Base-by-base conservation (phyloP, 257 asterid genomes). In the Anisodus acutangulus region DNA sequence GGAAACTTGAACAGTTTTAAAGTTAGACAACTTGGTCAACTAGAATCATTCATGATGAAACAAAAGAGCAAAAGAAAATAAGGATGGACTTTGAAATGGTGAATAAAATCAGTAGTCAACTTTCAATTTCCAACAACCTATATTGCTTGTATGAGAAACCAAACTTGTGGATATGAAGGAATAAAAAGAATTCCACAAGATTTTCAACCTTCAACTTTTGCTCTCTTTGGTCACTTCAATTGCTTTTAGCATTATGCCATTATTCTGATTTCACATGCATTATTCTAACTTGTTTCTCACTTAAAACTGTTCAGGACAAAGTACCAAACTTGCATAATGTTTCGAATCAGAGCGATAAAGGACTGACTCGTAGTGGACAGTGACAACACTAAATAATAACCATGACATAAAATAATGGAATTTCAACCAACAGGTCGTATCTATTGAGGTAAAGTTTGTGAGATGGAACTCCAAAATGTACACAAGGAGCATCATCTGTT, bases 391-490 rank as follows among this genome's bases (percentile, higher is more conserved):
- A 54, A 12, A 12, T 59, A 53, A 5, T 53, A 13, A 51, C 15
- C 7, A 51, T 26, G 81, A 15, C 6, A 82, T 59, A 68, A 35
- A 68, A 82, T 35, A 37, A 82, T 51, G 76, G 80, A 82, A 67
- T 67, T 49, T 67, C 31, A 35, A 45, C 76, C 76, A 63, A 19
- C 43, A 1, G 60, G 84, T 22, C 11, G 13, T 13, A 37, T 63
- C 57, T 43, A 47, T 68, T 78, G 64, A 78, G 64, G 82, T 53
- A 13, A 74, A 74, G 63, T 35, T 22, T 63, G 72, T 17, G 63
- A 67, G 41, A 69, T 82, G 78, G 47, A 82, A 64, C 67, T 51
- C 84, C 82, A 9, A 6, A 49, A 78, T 78, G 82, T 78, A 78
- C 53, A 78, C 82, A 78, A 37, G 82, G 64, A 78, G n/a, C 9